Base-by-base conservation (phyloP, 495 filamentous ascomycete genomes). In the Hapsidospora chrysogenum region DNA sequence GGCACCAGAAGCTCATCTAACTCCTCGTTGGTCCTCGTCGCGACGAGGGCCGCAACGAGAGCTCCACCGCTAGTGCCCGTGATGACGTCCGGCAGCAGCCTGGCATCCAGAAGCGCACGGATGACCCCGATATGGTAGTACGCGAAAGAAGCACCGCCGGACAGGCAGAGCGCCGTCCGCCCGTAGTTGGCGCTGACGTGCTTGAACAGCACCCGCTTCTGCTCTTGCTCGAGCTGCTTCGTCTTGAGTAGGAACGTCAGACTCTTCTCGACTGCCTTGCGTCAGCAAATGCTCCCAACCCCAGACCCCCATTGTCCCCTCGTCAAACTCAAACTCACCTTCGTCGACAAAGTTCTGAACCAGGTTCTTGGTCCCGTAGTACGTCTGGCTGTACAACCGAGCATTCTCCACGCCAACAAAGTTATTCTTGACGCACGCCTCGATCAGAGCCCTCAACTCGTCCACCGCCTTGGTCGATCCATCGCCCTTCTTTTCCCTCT, bases 101-200 rank as follows among this genome's bases (percentile, higher is more conserved):
- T 68, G 32, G 85, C 84, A 49, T 95, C 89, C 0, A 96, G 67
- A 16, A 96, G 67, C 16, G 87, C 87, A 49, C 84, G 87, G 26
- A 86, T 74, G 4, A 96, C 80, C 1, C 89, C 89, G 37, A 96
- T 89, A 48, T 97, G 89, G 48, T 95, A 95, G 48, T 92, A 97
- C 16, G 89, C 85, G 59, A 96, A 95, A 2, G 79, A 79, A 5
- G 87, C 89, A n/a, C 89, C 89, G 1, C 89, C 89, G 7, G 82
- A 92, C 3, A 96, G 61, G 52, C 87, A 96, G 9, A 97, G 62
- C 0, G 89, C 89, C 9, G 87, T 92, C 14, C 85, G 78, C 14
- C 89, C 89, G 46, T 76, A 94, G 50, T 96, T 96, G 27, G 81
- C 82, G 44, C 80, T 72, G 18, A 95, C 61, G 31, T 89, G 78